These are phyloP conservation scores for Fraxinus albicans DNA, from an alignment of 305 asterid genomes.

Conservation along the genomic window DNA sequence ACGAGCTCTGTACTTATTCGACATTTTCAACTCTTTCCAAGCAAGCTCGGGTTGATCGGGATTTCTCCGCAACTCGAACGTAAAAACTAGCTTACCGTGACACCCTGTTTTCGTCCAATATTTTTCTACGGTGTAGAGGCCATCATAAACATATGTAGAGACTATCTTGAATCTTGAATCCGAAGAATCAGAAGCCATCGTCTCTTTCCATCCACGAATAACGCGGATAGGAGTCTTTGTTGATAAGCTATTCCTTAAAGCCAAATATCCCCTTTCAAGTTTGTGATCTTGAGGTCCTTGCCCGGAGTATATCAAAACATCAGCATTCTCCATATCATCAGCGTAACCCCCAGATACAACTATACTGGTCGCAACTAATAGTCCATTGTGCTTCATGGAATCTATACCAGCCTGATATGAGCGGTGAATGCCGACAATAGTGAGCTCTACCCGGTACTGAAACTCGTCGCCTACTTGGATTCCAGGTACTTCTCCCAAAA, in stretches of 20 bases:
- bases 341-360: constrained; percentile 85
- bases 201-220: constrained; percentile 65
- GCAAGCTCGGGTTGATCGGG: constrained; percentile 83
- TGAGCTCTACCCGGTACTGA: constrained; percentile 87
- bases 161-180: constrained; percentile 52
- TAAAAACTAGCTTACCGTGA: constrained; percentile 69
- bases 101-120: constrained; percentile 55
- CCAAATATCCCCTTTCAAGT: constrained; percentile 85
- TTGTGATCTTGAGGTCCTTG: constrained; percentile 90
- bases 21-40: constrained; percentile 70
- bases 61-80: constrained; percentile 69
- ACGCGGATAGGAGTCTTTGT: constrained; percentile 77
- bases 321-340: constrained; percentile 72
- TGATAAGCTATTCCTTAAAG: constrained; percentile 58
- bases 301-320: constrained; percentile 70
- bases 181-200: constrained; percentile 46
- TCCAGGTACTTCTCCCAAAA: constrained; percentile 74
- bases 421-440: constrained; percentile 84
- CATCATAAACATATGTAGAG: constrained; percentile 77
- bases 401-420: constrained; percentile 83
- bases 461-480: constrained; percentile 94
- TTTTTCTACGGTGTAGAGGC: constrained; percentile 63
- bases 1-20: constrained; percentile 46
- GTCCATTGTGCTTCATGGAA: constrained; percentile 42
- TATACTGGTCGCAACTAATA: constrained; percentile 63